phyloP scores from a whole-genome alignment of 2,329 filamentous ascomycete species.

The Pseudocercospora vitis region DNA sequence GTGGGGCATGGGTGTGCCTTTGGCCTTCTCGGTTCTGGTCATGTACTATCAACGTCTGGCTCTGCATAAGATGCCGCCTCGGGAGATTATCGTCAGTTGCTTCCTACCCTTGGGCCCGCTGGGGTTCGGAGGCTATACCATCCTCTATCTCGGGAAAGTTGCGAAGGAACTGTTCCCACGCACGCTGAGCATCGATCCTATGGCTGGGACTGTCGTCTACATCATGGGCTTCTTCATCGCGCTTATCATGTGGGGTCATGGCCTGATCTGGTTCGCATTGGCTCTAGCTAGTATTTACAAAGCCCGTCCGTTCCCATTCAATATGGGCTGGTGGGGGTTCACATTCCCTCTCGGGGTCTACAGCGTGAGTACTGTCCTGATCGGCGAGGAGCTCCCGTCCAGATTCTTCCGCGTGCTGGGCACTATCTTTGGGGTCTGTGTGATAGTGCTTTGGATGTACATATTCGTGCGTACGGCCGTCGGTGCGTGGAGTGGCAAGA shows the following conservation, averaged over 20 bases:
- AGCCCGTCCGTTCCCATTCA: slow-evolving; percentile 57
- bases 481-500: slow-evolving; percentile 21
- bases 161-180: slow-evolving; percentile 32
- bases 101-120: slow-evolving; percentile 67
- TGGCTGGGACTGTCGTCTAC: slow-evolving; percentile 52
- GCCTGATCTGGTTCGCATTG: slow-evolving; percentile 49
- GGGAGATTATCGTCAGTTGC: slow-evolving; percentile 66
- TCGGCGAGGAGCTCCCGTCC: slow-evolving; percentile 54
- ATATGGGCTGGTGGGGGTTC: slow-evolving; percentile 63
- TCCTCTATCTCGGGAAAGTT: slow-evolving; percentile 22
- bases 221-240: slow-evolving; percentile 56
- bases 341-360: slow-evolving; percentile 61
- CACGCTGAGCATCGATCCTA: slow-evolving; percentile 26
- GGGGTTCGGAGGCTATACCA: slow-evolving; percentile 63
- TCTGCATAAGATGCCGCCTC: slow-evolving; percentile 64
- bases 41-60: slow-evolving; percentile 70
- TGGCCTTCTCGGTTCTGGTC: slow-evolving; percentile 63
- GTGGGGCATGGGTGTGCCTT: slow-evolving; percentile 63
- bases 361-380: slow-evolving; percentile 48
- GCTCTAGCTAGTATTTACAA: slow-evolving; percentile 45
- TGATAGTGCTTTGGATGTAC: slow-evolving; percentile 55
- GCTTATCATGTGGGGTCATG: slow-evolving; percentile 59
- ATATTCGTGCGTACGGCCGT: slow-evolving; percentile 19
- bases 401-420: slow-evolving; percentile 57
- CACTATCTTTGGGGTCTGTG: slow-evolving; percentile 53